A percentile compares a stretch with the other conserved stretches of the same genome.
Evolutionary conservation across 108 stramenopile genomes (phyloP).

Genomic region (Skeletonema grethae): DNA sequence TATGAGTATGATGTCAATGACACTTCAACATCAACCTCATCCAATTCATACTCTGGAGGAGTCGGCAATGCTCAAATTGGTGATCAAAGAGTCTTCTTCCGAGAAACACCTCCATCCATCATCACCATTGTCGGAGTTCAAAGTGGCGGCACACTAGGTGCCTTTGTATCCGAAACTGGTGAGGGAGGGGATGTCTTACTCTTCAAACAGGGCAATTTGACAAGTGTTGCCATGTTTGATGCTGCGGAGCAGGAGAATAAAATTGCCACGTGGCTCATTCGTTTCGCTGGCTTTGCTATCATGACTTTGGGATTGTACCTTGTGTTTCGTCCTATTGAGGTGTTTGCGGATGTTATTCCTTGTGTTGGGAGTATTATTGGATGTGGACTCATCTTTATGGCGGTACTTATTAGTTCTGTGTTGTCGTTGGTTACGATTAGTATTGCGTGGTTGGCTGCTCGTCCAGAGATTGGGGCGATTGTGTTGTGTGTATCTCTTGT

Average conservation of each 20-base stretch:
- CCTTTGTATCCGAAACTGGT: constrained; percentile 10
- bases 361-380: constrained; percentile 27
- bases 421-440: constrained; percentile 25
- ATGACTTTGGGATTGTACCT: constrained; percentile 31
- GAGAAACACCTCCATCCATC: constrained; percentile 11
- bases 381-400: constrained; percentile 20
- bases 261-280: constrained; percentile 28
- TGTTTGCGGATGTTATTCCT: constrained; percentile 39
- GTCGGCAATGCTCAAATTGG: constrained; percentile 2
- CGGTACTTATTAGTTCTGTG: constrained; percentile 14
- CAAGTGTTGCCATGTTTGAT: constrained; percentile 34
- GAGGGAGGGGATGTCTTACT: constrained; percentile 28
- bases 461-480: constrained; percentile 23
- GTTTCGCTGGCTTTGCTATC: constrained; percentile 32
- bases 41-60: background rate
- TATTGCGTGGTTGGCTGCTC: constrained; percentile 29
- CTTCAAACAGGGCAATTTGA: constrained; percentile 16
- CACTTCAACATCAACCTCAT: background rate
- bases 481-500: background rate
- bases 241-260: constrained; percentile 26
- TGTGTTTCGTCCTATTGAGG: constrained; percentile 33
- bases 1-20: too few species aligned
- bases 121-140: constrained; percentile 42
- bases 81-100: constrained; percentile 32
- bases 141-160: constrained; percentile 15